Conservation (phyloP, 2,329 filamentous ascomycete species). For the Paradendryphiella salina region DNA sequence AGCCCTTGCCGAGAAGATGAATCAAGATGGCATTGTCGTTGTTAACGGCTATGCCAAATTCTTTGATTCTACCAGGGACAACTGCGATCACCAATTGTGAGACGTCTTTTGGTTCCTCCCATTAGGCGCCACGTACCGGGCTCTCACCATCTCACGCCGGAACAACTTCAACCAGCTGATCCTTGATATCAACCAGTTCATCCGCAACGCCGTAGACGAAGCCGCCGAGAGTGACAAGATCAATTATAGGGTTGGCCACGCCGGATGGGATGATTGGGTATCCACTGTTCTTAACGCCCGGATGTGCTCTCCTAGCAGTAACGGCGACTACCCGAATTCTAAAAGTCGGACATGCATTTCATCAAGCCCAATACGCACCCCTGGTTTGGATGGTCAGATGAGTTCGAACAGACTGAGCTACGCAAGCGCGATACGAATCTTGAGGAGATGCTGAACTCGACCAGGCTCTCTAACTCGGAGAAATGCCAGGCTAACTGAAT, state of each 20-base stretch:
- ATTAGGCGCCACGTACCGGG: conserved; percentile 1
- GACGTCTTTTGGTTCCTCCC: conserved; percentile 4
- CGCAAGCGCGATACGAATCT: conserved; percentile 3
- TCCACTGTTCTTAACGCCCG: background rate
- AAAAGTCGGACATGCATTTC: conserved; percentile 8
- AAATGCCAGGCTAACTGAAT: background rate
- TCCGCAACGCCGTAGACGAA: background rate
- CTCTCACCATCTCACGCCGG: conserved; percentile 2
- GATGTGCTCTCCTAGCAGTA: conserved; percentile 9
- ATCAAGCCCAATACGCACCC: conserved; percentile 10
- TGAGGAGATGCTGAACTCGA: background rate
- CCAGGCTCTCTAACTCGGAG: background rate
- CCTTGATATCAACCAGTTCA: conserved; percentile 3
- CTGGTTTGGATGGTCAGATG: background rate
- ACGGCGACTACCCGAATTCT: conserved; percentile 6
- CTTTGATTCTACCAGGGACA: background rate
- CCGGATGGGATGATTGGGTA: conserved; percentile 7
- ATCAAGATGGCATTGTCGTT: conserved; percentile 3
- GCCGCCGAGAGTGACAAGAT: background rate
- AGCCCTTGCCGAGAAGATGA: conserved; percentile 9
- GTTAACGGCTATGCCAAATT: conserved; percentile 6
- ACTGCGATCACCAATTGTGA: conserved; percentile 6
- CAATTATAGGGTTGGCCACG: conserved; percentile 9
- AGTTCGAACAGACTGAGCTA: background rate
- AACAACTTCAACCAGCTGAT: conserved; percentile 6